These are phyloP conservation scores for Globisporangium solare DNA, from an alignment of 352 stramenopile species.

Conservation along the genomic window DNA sequence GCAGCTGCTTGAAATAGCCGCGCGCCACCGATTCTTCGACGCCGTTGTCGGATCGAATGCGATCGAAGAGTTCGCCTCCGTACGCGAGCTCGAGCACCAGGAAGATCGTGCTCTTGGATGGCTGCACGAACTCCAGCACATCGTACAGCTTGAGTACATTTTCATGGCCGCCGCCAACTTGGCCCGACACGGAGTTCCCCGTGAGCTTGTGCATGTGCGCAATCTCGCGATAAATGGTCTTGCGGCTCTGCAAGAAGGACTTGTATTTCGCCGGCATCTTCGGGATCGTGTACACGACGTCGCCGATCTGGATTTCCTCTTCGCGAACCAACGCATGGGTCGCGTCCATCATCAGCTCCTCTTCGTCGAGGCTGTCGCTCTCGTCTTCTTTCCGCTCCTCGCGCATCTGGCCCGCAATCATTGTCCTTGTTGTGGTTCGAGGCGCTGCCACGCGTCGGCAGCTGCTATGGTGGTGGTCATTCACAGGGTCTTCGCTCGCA, in stretches of 20 bases:
- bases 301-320: slow-evolving; percentile 24
- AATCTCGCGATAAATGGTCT: slow-evolving; percentile 94
- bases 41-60: slow-evolving; percentile 84
- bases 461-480: slow-evolving; percentile 16
- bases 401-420: slow-evolving; percentile 4
- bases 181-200: slow-evolving; percentile 69
- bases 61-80: slow-evolving; percentile 92
- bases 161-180: slow-evolving; percentile 81
- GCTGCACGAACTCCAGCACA: slow-evolving; percentile 94
- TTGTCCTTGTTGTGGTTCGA: slow-evolving; percentile 1
- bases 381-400: slow-evolving; percentile 23
- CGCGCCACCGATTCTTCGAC: slow-evolving; percentile 79
- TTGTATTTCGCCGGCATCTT: slow-evolving; percentile 90
- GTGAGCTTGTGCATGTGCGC: slow-evolving; percentile 93
- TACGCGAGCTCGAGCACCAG: slow-evolving; percentile 89
- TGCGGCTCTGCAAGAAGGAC: slow-evolving; percentile 87
- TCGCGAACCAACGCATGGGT: slow-evolving; percentile 14
- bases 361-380: slow-evolving; percentile 17
- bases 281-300: slow-evolving; percentile 68
- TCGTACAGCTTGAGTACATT: slow-evolving; percentile 96
- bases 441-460: neutral
- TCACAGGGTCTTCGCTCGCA: slow-evolving; percentile 35
- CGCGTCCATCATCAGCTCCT: slow-evolving; percentile 27
- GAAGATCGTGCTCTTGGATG: slow-evolving; percentile 93
- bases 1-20: slow-evolving; percentile 86